Base-by-base conservation (phyloP, 2,329 filamentous ascomycete genomes). In the Cryphonectria nitschkei region DNA sequence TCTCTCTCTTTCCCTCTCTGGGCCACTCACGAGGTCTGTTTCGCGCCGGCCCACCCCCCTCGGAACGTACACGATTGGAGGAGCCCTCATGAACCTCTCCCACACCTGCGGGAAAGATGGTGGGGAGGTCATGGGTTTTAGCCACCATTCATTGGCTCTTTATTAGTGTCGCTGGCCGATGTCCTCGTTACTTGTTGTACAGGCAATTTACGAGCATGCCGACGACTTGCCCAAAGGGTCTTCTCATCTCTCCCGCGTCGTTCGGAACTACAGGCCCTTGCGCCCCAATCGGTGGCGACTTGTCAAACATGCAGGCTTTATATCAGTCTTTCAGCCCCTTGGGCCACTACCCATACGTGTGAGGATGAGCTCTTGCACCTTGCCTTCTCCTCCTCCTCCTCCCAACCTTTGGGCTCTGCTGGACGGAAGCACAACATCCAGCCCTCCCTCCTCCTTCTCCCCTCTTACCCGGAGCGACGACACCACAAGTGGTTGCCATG, bases 21-120 rank as follows among this genome's bases (percentile, higher is more conserved):
- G 60, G 73, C 74, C 75, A 72, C 73, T 70, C 62, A 67, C 34
- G 65, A 63, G 34, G 64, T 19, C 32, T n/a, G n/a, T 41, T 67
- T 70, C 60, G 70, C 70, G 67, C 68, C 52, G 64, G 16, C 66
- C 62, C 6, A 37, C 43, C 14, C 22, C n/a, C 16, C 34, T 66
- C 66, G 66, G 66, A 67, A 61, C 16, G 41, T 54, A 34, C n/a
- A 54, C 70, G 52, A 71, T 71, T 71, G 70, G 70, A 56, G 29
- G 64, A 56, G 11, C 19, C 26, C 8, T 9, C 8, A 32, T n/a
- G 63, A 5, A 3, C n/a, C 46, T 63, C 68, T 69, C 9, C 61
- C 67, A 69, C 67, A 58, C 68, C 50, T 26, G 39, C 32, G 61
- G 52, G 63, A 46, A 52, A 39, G 61, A 39, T 43, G 54, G 54